These are phyloP conservation scores for Xylariaceae sp. DNA, from an alignment of 2,329 filamentous ascomycete genomes.

Conservation along the genomic window DNA sequence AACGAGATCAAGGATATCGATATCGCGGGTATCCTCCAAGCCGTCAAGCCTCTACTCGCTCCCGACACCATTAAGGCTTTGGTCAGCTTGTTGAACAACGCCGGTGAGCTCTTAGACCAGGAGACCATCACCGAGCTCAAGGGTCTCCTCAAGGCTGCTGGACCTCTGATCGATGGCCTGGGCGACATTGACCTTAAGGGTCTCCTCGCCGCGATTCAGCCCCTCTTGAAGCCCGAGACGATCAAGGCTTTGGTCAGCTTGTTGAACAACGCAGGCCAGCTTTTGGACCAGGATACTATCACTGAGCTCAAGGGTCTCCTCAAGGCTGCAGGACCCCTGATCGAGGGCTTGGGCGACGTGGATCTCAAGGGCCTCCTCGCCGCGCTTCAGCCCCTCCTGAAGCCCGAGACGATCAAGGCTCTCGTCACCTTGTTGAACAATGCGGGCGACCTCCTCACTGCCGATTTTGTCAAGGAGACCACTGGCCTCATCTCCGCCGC, in stretches of 20 bases:
- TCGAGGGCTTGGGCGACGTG: conserved; percentile 27
- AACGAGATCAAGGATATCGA: conserved; percentile 32
- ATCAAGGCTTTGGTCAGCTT: conserved; percentile 28
- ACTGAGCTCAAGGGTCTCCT: conserved; percentile 25
- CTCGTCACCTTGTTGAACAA: conserved; percentile 30
- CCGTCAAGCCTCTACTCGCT: conserved; percentile 30
- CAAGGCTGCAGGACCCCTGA: conserved; percentile 25
- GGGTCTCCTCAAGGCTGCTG: conserved; percentile 8
- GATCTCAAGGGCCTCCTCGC: conserved; percentile 29
- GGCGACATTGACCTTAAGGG: conserved; percentile 23
- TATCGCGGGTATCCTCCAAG: conserved; percentile 30
- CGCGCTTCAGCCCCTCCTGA: conserved; percentile 32
- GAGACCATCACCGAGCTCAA: conserved; percentile 16
- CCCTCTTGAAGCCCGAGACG: conserved; percentile 31
- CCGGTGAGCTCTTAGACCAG: conserved; percentile 13
- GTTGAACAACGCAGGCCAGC: conserved; percentile 27
- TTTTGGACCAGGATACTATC: conserved; percentile 27
- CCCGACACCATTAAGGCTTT: conserved; percentile 14
- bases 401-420: conserved; percentile 29
- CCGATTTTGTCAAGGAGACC: conserved; percentile 27
- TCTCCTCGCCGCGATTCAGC: conserved; percentile 31
- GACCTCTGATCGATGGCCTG: conserved; percentile 14
- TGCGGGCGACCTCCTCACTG: conserved; percentile 27
- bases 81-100: conserved; percentile 14
- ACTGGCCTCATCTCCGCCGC: conserved; percentile 26